These are phyloP conservation scores for Chytriomyces sp. DNA, from an alignment of 192 early-diverging fungal species.

Conservation along the genomic window DNA sequence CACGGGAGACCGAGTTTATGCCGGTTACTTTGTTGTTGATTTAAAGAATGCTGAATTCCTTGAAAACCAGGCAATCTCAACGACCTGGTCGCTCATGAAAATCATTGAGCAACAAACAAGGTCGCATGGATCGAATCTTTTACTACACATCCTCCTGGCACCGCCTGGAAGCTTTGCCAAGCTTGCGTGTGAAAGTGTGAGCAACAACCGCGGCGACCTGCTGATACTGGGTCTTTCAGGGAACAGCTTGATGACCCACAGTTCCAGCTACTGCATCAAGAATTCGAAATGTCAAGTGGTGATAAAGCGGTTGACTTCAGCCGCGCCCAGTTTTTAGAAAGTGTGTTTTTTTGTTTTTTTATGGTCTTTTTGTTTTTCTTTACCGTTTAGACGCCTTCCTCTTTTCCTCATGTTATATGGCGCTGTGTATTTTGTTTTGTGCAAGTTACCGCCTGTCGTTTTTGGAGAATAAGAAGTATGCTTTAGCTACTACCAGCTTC, in stretches of 20 bases:
- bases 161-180: background rate
- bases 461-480: no score
- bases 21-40: background rate
- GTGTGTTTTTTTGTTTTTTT: no score
- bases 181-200: background rate
- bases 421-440: no score
- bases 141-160: background rate
- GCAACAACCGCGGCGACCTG: background rate
- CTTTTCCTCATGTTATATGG: background rate
- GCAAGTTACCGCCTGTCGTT: background rate
- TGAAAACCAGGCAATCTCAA: background rate
- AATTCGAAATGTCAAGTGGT: constrained; percentile 18
- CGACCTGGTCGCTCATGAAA: background rate
- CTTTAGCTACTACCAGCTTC: no score
- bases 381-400: constrained; percentile 1
- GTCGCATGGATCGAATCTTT: background rate
- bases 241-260: background rate
- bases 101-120: background rate
- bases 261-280: constrained; percentile 6
- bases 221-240: constrained; percentile 15
- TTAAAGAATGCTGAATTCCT: background rate
- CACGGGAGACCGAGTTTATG: background rate
- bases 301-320: background rate
- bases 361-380: background rate
- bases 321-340: background rate